Evolutionary conservation across 345 rosid species (phyloP), one percentile per base, ranked within the genome.

Genomic region (Zanthoxylum bungeanum): DNA sequence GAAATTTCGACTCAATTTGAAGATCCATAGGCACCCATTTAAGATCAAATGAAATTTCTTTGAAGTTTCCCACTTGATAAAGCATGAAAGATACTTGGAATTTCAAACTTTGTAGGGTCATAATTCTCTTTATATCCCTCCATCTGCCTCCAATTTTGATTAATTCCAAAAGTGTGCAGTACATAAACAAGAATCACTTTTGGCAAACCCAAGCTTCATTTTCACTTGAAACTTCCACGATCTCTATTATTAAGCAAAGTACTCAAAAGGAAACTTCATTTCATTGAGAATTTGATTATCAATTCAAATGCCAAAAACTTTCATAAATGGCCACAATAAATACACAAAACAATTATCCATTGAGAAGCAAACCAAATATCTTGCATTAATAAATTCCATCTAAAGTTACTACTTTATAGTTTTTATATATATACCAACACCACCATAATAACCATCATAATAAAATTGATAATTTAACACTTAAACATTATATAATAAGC

Each of bases 21-120:
- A n/a, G n/a, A n/a, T n/a, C n/a, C n/a, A n/a, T n/a, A n/a, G n/a
- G n/a, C n/a, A n/a, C n/a, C n/a, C n/a, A n/a, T n/a, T n/a, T n/a
- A n/a, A n/a, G n/a, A n/a, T n/a, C n/a, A n/a, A n/a, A n/a, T n/a
- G 61, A 67, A 70, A 31, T 46, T 70, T 58, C 73, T 42, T 44
- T 28, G 73, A 44, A 70, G 55, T 59, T 57, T 70, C 73, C 57
- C 34, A 16, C 17, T 40, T 36, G 16, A n/a, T n/a, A n/a, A n/a
- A n/a, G n/a, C n/a, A n/a, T n/a, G n/a, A n/a, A n/a, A n/a, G n/a
- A n/a, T n/a, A n/a, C n/a, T n/a, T n/a, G n/a, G n/a, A n/a, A n/a
- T n/a, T n/a, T n/a, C n/a, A n/a, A n/a, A n/a, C n/a, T n/a, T n/a
- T n/a, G n/a, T n/a, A n/a, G n/a, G n/a, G n/a, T n/a, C n/a, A n/a